Evolutionary conservation across 192 early-diverging fungal species (phyloP).

Genomic region (Phycomyces nitens): DNA sequence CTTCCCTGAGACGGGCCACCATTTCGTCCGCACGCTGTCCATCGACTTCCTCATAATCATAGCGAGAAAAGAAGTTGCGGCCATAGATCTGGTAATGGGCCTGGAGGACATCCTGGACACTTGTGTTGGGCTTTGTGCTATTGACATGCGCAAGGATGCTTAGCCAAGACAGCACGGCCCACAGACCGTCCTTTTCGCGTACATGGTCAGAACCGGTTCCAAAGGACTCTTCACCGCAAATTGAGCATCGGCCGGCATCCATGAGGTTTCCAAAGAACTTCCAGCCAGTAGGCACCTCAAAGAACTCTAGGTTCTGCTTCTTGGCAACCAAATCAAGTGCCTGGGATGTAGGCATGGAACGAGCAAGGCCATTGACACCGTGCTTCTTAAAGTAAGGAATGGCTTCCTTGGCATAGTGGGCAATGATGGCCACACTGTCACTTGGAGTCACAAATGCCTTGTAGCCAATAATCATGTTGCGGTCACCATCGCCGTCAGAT

Average conservation of each 20-base stretch:
- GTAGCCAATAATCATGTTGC: constrained; percentile 97
- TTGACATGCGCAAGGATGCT: constrained; percentile 83
- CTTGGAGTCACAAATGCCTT: constrained; percentile 94
- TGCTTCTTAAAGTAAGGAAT: constrained; percentile 91
- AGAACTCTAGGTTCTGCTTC: constrained; percentile 72
- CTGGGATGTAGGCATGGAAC: constrained; percentile 94
- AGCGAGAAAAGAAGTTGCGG: constrained; percentile 96
- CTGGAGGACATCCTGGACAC: constrained; percentile 78
- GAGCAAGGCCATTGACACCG: constrained; percentile 83
- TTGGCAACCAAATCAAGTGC: constrained; percentile 88
- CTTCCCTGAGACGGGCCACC: constrained; percentile 65
- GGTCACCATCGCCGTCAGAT: constrained; percentile 96
- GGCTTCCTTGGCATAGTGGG: constrained; percentile 74
- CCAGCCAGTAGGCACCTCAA: constrained; percentile 90
- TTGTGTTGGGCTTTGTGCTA: constrained; percentile 47
- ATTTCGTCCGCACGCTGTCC: constrained; percentile 72
- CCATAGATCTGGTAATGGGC: constrained; percentile 82
- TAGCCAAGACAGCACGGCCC: constrained; percentile 96
- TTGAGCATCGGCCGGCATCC: constrained; percentile 90
- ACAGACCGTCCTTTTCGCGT: constrained; percentile 98
- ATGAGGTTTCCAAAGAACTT: constrained; percentile 99
- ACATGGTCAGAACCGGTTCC: constrained; percentile 98
- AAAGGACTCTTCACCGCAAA: constrained; percentile 98
- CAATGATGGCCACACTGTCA: constrained; percentile 96
- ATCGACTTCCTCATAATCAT: constrained; percentile 97